Base-by-base conservation (phyloP, 805 yeast genomes). In the Ogataea methylovora region DNA sequence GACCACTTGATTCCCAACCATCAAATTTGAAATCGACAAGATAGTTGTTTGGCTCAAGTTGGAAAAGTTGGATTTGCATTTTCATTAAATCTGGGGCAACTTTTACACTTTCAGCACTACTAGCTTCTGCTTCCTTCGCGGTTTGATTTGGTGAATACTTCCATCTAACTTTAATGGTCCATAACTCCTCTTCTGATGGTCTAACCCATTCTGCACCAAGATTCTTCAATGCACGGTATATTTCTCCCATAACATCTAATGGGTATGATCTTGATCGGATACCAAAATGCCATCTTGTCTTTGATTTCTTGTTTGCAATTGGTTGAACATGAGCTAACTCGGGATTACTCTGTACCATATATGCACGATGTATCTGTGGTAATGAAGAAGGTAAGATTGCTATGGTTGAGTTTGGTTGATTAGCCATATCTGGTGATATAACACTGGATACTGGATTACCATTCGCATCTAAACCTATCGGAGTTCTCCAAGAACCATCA, bases 251-350 rank as follows among this genome's bases (percentile, higher is more conserved):
- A 4, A 92, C 98, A 58, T 92, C 98, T 47, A 92, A 67, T 23
- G 98, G 97, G 54, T 92, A 92, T 1, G 96, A 85, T 49, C 97
- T 71, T 8, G 96, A 86, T 54, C 98, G 71, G 40, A 92, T 92
- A 44, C 98, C 98, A 54, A 92, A 92, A 65, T 92, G 98, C 98
- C 98, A 92, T 59, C 95, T 78, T 6, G 95, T 85, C 60, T 87
- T 90, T 41, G 90, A 83, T 56, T 85, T 86, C 57, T 90, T 87
- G 30, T 82, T 69, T 0, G 73, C 60, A 33, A 77, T 70, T 7
- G 75, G 61, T 27, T 63, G 64, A n/a, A 60, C 47, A 15, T 58
- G 41, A 12, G 57, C 54, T 15, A 57, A 30, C 34, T 51, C 55
- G 5, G 61, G 60, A 21, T 46, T 49, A 23, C 49, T 37, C 30